Percentiles rank a stretch among this genome's conserved stretches.
Evolutionary conservation across 495 filamentous ascomycete genomes (phyloP).

Genomic region (Saxophila tyrrhenica): DNA sequence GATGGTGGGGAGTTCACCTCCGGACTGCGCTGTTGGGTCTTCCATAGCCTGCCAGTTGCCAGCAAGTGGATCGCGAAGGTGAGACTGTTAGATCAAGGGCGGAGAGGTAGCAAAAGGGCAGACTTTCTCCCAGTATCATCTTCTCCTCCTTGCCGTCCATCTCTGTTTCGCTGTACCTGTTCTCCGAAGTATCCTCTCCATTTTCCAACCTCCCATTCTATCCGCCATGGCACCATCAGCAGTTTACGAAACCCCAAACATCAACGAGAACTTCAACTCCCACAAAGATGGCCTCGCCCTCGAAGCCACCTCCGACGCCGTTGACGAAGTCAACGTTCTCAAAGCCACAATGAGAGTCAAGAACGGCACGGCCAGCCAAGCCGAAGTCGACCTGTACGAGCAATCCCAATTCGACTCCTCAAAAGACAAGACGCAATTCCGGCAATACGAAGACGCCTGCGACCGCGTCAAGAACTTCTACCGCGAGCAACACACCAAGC

Average conservation of each 20-base stretch:
- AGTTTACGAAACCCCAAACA: constrained; percentile 24
- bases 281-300: constrained; percentile 56
- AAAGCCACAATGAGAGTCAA: constrained; percentile 43
- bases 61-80: background rate
- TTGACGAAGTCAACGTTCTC: constrained; percentile 72
- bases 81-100: background rate
- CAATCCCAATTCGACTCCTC: constrained; percentile 56
- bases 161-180: background rate
- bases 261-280: constrained; percentile 24
- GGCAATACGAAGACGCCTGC: constrained; percentile 66
- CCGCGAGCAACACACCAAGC: constrained; percentile 70
- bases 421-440: constrained; percentile 75
- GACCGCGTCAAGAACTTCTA: constrained; percentile 76
- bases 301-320: constrained; percentile 66
- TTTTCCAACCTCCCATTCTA: background rate
- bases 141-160: background rate
- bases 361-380: constrained; percentile 28
- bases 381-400: constrained; percentile 46
- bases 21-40: background rate
- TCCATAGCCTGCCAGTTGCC: background rate
- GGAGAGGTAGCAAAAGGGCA: background rate
- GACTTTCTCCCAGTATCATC: background rate
- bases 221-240: constrained; percentile 29
- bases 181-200: background rate
- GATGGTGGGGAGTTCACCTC: no score